Evolutionary conservation across 768 basidiomycete genomes (phyloP).

Genomic region (Paxillus ammoniavirescens): DNA sequence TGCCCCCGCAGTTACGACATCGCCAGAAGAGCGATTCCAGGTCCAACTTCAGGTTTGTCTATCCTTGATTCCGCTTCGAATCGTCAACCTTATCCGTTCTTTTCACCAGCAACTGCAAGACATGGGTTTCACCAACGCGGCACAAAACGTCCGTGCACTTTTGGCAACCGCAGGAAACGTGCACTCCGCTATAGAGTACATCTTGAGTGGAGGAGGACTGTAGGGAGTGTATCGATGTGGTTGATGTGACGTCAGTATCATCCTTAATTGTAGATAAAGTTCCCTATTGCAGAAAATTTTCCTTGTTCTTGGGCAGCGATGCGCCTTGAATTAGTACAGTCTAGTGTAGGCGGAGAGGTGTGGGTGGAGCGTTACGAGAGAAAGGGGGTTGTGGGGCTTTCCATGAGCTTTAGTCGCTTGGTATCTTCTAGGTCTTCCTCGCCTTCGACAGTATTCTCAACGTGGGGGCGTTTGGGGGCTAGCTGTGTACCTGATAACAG

Average conservation of each 20-base stretch:
- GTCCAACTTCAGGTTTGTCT: constrained; percentile 68
- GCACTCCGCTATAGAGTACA: constrained; percentile 89
- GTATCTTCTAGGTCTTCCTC: not conserved
- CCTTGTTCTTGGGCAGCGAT: not conserved
- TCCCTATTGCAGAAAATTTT: not conserved
- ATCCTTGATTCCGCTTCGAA: not conserved
- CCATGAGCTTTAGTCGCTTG: not conserved
- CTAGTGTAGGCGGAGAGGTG: not conserved
- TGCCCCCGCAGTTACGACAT: constrained; percentile 62
- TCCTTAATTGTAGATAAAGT: not conserved
- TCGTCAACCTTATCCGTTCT: not conserved
- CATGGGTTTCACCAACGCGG: constrained; percentile 91
- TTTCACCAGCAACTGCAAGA: constrained; percentile 76
- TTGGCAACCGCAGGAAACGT: constrained; percentile 93
- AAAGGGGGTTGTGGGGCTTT: not conserved
- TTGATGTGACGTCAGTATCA: not conserved
- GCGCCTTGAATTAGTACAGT: not conserved
- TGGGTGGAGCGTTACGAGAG: not conserved
- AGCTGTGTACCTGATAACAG: not conserved
- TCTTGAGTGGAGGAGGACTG: constrained; percentile 76
- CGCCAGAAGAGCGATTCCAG: constrained; percentile 92
- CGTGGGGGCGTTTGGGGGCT: not conserved
- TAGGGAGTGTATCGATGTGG: constrained; percentile 21
- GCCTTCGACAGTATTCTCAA: not conserved
- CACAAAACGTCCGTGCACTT: constrained; percentile 87